A percentile compares a stretch with the other conserved stretches of the same genome.
phyloP scores from a whole-genome alignment of 2,329 filamentous ascomycete genomes.

The Colletotrichum salicis region DNA sequence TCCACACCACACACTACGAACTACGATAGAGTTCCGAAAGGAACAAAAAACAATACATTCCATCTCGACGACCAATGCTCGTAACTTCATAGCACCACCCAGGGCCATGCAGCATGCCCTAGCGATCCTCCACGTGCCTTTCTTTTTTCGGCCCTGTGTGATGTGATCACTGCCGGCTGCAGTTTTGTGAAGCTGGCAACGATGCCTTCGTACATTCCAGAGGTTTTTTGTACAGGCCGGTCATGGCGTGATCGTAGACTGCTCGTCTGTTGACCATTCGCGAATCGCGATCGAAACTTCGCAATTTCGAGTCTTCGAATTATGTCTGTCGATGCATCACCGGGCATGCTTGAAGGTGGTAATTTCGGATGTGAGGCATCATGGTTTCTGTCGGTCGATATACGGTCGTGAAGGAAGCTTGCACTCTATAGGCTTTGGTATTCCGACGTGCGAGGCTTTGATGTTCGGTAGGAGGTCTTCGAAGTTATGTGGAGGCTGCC shows the following conservation, averaged over 20 bases:
- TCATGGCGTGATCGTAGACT: neutral
- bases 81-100: neutral
- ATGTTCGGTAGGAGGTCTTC: neutral
- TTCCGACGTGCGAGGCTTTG: neutral
- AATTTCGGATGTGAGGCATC: neutral
- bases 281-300: neutral
- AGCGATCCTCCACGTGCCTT: neutral
- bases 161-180: neutral
- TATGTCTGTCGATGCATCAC: neutral
- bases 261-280: neutral
- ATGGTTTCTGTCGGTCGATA: neutral
- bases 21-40: fast-evolving
- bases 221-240: neutral
- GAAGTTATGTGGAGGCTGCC: neutral
- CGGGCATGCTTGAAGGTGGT: neutral
- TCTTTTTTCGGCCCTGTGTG: neutral
- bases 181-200: neutral
- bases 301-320: neutral
- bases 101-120: neutral
- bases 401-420: neutral
- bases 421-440: neutral
- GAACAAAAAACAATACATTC: neutral
- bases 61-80: neutral
- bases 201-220: neutral
- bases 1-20: neutral